These are phyloP conservation scores for Suhomyces faveliae DNA, from an alignment of 805 yeast genomes.

Conservation along the genomic window DNA sequence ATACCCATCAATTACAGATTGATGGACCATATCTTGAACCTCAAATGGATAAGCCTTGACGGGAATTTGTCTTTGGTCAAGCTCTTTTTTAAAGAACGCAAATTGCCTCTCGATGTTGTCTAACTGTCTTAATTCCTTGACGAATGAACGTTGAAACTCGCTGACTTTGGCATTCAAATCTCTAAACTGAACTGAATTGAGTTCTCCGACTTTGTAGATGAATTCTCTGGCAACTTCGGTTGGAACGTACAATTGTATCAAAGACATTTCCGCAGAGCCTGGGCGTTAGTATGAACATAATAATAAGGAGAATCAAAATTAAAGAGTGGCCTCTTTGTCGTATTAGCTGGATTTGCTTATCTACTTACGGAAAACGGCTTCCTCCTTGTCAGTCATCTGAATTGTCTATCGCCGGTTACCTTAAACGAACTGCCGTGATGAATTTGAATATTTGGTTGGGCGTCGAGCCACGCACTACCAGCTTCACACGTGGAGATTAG, in stretches of 20 bases:
- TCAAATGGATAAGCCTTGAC: slow-evolving; percentile 37
- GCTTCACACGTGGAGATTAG: neutral
- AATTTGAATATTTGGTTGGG: neutral
- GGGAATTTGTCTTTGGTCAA: slow-evolving; percentile 48
- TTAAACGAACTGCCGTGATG: neutral
- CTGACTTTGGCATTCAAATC: slow-evolving; percentile 77
- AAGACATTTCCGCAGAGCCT: slow-evolving; percentile 96
- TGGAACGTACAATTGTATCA: slow-evolving; percentile 88
- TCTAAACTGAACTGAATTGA: slow-evolving; percentile 83
- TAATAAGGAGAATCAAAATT: neutral
- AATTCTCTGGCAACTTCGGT: slow-evolving; percentile 86
- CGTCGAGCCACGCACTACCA: neutral
- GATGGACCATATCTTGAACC: slow-evolving; percentile 28
- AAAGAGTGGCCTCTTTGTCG: neutral
- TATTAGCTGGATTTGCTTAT: neutral
- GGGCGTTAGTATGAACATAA: slow-evolving; percentile 10
- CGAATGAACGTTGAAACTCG: slow-evolving; percentile 87
- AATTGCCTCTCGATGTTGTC: slow-evolving; percentile 88
- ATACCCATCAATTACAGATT: slow-evolving; percentile 71
- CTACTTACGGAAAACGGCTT: slow-evolving; percentile 47
- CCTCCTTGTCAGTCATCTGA: slow-evolving; percentile 36
- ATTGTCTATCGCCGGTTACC: neutral
- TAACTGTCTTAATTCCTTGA: slow-evolving; percentile 76
- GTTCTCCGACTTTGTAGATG: slow-evolving; percentile 80
- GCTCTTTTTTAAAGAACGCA: slow-evolving; percentile 43